Percentiles rank a stretch among this genome's conserved stretches.
phyloP scores from a whole-genome alignment of 177 flowering plant species.

The Tripterygium wilfordii region DNA sequence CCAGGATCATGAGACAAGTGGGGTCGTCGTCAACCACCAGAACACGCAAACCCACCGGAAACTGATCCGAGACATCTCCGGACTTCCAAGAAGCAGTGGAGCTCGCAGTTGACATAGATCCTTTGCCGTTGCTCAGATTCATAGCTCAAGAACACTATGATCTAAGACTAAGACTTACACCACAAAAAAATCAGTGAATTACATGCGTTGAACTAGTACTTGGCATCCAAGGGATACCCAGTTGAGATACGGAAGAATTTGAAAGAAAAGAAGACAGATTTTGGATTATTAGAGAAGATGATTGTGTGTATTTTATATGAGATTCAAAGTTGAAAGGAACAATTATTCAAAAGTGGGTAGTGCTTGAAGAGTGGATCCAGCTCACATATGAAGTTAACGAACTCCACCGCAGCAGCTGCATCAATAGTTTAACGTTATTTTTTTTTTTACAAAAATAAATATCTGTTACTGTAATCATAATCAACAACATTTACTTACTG shows the following conservation, averaged over 20 bases:
- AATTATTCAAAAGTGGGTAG: constrained; percentile 21
- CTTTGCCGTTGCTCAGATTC: constrained; percentile 33
- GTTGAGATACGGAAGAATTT: constrained; percentile 3
- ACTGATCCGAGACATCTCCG: constrained; percentile 48
- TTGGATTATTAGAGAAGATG: constrained; percentile 6
- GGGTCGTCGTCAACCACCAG: constrained; percentile 89
- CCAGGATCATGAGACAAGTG: constrained; percentile 72
- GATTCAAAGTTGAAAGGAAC: constrained; percentile 5
- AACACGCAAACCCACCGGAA: constrained; percentile 85
- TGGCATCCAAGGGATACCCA: constrained; percentile 8
- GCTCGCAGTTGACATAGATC: constrained; percentile 33
- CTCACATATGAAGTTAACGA: constrained; percentile 24
- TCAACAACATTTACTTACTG: no score
- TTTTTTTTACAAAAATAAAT: no score
- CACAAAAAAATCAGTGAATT: constrained; percentile 1
- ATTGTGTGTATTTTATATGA: not conserved
- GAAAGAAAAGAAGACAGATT: constrained; percentile 1
- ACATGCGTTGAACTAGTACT: constrained; percentile 11
- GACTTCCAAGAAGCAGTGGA: constrained; percentile 29
- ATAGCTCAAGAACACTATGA: constrained; percentile 10
- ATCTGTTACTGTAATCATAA: no score
- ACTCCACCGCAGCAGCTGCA: constrained; percentile 6
- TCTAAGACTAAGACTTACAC: not conserved
- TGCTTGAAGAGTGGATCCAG: constrained; percentile 38
- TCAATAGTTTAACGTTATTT: constrained; percentile 4